phyloP scores from a whole-genome alignment of 768 basidiomycete genomes.

The Melanogaster broomeanus region DNA sequence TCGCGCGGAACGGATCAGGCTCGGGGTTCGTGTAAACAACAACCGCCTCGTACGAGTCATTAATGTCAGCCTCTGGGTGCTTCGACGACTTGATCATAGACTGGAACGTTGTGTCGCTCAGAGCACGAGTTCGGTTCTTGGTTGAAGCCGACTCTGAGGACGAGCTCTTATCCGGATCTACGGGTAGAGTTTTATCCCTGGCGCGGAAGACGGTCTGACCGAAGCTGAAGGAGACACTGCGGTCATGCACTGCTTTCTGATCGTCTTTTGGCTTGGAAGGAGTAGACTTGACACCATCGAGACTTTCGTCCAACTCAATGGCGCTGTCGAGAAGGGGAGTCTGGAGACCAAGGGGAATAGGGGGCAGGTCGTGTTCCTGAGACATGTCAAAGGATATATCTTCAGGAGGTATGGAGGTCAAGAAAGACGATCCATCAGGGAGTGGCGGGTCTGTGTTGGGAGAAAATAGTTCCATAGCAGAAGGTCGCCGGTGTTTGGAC shows the following conservation, averaged over 20 bases:
- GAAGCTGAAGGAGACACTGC: conserved; percentile 69
- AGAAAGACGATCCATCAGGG: conserved; percentile 23
- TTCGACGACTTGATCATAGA: conserved; percentile 45
- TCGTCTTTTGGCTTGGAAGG: conserved; percentile 11
- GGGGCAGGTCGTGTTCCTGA: conserved; percentile 51
- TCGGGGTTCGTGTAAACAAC: conserved; percentile 47
- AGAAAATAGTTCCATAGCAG: conserved; percentile 53
- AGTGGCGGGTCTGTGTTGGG: conserved; percentile 21
- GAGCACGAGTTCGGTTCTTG: conserved; percentile 51
- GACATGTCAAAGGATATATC: conserved; percentile 60
- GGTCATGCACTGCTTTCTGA: conserved; percentile 41
- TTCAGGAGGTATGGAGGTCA: conserved; percentile 43
- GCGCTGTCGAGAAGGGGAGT: conserved; percentile 36
- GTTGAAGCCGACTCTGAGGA: conserved; percentile 13
- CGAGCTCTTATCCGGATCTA: background rate
- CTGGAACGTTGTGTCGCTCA: conserved; percentile 68
- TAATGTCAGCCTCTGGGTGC: conserved; percentile 62
- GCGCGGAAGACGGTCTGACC: conserved; percentile 67
- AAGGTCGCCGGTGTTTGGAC: conserved; percentile 43
- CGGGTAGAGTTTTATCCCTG: conserved; percentile 24
- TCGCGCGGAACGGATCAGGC: conserved; percentile 73
- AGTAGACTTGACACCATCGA: conserved; percentile 3
- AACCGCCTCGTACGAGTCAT: conserved; percentile 53
- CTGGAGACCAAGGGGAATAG: conserved; percentile 37
- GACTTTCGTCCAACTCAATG: conserved; percentile 36